Evolutionary conservation across 208 protist species (phyloP).

Genomic region (Acanthamoeba castellanii): DNA sequence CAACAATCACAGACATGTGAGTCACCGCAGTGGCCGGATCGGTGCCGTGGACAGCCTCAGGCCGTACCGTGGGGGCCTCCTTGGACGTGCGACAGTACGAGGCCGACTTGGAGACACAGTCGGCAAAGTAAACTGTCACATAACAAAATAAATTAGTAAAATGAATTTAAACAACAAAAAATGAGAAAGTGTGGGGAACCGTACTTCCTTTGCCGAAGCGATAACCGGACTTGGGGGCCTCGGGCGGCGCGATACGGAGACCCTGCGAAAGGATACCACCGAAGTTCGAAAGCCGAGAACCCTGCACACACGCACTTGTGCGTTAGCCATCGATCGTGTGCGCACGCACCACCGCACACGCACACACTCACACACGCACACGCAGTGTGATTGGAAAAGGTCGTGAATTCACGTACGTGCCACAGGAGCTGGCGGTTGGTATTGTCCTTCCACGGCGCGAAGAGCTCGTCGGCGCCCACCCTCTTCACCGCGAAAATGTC

Average conservation of each 20-base stretch:
- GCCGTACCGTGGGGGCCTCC: neutral
- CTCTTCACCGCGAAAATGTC: conserved; percentile 82
- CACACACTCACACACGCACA: too few species aligned
- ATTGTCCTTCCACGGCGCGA: neutral
- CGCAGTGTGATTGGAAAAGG: neutral
- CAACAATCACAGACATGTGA: too few species aligned
- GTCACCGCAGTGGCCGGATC: too few species aligned
- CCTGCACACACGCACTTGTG: conserved; percentile 56
- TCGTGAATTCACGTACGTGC: neutral
- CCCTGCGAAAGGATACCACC: conserved; percentile 82
- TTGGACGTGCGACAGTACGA: conserved; percentile 75
- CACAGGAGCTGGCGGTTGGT: conserved; percentile 73
- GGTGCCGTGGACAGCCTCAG: neutral
- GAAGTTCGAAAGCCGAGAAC: conserved; percentile 80
- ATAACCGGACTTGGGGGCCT: conserved; percentile 83
- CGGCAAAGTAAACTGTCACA: conserved; percentile 78
- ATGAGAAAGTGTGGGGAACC: neutral
- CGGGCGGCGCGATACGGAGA: conserved; percentile 82
- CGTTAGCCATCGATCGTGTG: neutral
- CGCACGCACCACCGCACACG: neutral
- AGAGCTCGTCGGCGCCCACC: neutral
- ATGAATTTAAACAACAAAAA: neutral
- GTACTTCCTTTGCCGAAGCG: conserved; percentile 84
- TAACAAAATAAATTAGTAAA: neutral
- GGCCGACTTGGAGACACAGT: conserved; percentile 77